phyloP scores from a whole-genome alignment of 305 asterid species.

The Salvia sclarea region DNA sequence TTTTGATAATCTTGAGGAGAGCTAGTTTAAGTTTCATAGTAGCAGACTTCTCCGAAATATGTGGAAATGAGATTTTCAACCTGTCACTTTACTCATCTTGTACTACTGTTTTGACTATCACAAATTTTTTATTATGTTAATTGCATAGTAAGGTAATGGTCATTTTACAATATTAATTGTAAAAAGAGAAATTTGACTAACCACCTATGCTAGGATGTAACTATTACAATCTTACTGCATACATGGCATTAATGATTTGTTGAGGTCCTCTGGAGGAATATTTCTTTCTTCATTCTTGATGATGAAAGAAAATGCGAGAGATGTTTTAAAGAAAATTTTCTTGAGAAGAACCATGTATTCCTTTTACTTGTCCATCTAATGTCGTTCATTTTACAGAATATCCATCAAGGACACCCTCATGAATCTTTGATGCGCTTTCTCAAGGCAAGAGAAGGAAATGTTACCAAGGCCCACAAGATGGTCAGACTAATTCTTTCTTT shows the following conservation, averaged over 20 bases:
- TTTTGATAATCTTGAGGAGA: neutral
- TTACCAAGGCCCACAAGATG: constrained; percentile 69
- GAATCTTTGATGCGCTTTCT: constrained; percentile 65
- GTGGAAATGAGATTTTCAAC: neutral
- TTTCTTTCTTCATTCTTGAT: neutral
- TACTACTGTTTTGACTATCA: neutral
- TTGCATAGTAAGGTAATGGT: neutral
- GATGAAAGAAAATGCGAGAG: neutral
- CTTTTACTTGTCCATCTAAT: constrained; percentile 17
- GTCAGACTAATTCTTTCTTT: constrained; percentile 37
- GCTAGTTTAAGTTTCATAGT: neutral
- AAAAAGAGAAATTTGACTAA: neutral
- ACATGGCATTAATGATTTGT: neutral
- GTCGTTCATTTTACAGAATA: constrained; percentile 48
- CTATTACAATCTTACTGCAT: neutral
- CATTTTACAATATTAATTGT: neutral
- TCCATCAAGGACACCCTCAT: constrained; percentile 71
- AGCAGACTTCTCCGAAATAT: neutral
- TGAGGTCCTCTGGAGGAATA: neutral
- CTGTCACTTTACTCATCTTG: neutral
- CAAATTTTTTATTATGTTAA: neutral
- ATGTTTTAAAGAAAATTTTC: neutral
- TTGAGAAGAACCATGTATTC: neutral
- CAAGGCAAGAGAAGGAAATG: constrained; percentile 77
- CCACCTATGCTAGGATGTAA: neutral